Evolutionary conservation across 495 filamentous ascomycete genomes (phyloP).

Genomic region (Xylaria cubensis): DNA sequence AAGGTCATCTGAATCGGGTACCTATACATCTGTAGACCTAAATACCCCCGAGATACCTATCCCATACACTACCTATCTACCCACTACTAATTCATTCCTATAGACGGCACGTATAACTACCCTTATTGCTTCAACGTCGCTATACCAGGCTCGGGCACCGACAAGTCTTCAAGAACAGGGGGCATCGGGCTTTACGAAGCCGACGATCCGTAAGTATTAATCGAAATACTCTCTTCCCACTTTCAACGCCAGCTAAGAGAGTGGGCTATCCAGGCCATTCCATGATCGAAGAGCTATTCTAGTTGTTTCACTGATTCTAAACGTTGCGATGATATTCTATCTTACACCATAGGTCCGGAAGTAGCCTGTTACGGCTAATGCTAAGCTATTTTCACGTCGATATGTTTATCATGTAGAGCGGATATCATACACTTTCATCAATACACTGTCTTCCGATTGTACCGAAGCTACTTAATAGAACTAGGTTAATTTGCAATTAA

Average conservation of each 20-base stretch:
- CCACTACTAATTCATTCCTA: slow-evolving; percentile 23
- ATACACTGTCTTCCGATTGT: background rate
- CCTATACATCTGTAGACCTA: background rate
- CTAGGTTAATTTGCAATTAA: no score
- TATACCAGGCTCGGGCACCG: slow-evolving; percentile 66
- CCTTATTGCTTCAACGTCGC: slow-evolving; percentile 71
- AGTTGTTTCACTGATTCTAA: no score
- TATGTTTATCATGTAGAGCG: background rate
- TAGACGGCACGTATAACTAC: slow-evolving; percentile 70
- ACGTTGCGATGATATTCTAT: no score
- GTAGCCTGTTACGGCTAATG: no score
- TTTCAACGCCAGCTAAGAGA: no score
- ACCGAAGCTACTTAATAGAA: background rate
- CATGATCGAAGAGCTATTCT: no score
- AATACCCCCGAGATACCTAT: background rate
- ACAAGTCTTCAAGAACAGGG: slow-evolving; percentile 57
- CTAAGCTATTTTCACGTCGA: background rate
- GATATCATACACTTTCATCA: background rate
- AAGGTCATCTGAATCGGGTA: background rate
- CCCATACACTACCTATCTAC: background rate
- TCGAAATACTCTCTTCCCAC: no score
- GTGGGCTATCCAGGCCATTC: no score
- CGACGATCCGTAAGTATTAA: slow-evolving; percentile 47
- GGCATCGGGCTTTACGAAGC: slow-evolving; percentile 63
- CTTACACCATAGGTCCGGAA: no score